Conservation (phyloP, 192 early-diverging fungal genomes). For the Mortierella claussenii region DNA sequence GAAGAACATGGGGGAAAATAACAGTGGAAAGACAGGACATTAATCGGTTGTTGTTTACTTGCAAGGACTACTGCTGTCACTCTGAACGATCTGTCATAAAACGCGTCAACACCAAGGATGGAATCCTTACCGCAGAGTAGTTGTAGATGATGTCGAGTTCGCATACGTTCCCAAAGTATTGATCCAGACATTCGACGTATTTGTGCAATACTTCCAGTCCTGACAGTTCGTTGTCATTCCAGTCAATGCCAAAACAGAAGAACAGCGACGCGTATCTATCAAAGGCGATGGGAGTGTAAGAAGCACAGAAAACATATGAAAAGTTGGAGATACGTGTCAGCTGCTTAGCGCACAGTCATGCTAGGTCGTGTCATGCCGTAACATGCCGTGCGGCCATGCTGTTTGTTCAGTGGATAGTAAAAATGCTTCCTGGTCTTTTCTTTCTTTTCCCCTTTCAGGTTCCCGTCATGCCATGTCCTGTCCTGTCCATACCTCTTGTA, state of each 20-base stretch:
- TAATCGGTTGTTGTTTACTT: too few species aligned
- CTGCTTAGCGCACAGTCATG: too few species aligned
- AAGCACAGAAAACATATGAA: background rate
- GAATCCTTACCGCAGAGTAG: constrained; percentile 55
- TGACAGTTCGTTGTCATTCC: constrained; percentile 63
- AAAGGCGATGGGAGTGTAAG: background rate
- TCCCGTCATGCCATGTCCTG: too few species aligned
- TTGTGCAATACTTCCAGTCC: constrained; percentile 62
- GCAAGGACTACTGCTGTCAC: too few species aligned
- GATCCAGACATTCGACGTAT: constrained; percentile 63
- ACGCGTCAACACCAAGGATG: background rate
- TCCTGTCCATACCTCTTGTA: constrained; percentile 62
- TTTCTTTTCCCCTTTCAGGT: too few species aligned
- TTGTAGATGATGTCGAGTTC: constrained; percentile 67
- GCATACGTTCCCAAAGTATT: constrained; percentile 68
- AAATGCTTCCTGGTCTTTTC: too few species aligned
- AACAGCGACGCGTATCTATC: constrained; percentile 62
- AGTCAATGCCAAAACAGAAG: constrained; percentile 62
- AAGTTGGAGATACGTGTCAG: too few species aligned
- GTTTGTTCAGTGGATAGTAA: too few species aligned
- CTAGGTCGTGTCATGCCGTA: too few species aligned
- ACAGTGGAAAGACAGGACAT: background rate
- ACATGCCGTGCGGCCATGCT: too few species aligned
- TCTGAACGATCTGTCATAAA: too few species aligned
- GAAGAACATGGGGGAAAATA: background rate